phyloP scores from a whole-genome alignment of 108 stramenopile species.

The Fragilaria crotonensis region DNA sequence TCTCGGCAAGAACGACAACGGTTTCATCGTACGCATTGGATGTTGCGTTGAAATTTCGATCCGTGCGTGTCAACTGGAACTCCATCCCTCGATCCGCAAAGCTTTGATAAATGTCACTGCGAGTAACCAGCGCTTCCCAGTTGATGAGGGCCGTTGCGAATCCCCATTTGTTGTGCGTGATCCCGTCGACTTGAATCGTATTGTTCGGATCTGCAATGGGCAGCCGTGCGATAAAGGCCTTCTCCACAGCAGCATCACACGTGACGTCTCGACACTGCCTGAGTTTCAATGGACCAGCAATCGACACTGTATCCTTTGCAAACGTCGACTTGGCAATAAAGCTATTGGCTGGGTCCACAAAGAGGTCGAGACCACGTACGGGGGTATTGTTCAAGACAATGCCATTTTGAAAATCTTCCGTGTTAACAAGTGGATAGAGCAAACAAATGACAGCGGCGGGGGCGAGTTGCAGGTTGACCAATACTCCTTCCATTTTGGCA shows the following conservation, averaged over 20 bases:
- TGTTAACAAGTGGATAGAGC: constrained; percentile 31
- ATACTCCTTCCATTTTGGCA: constrained; percentile 24
- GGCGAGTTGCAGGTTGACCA: constrained; percentile 34
- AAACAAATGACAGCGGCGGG: constrained; percentile 25
- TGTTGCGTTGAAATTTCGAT: constrained; percentile 10
- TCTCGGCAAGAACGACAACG: constrained; percentile 17
- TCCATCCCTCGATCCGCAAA: constrained; percentile 26
- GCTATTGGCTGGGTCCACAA: constrained; percentile 12
- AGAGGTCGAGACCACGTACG: constrained; percentile 19
- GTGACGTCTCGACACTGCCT: constrained; percentile 16
- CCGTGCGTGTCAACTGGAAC: constrained; percentile 48
- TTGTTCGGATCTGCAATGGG: constrained; percentile 23
- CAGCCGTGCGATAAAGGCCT: constrained; percentile 40
- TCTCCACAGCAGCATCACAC: constrained; percentile 11
- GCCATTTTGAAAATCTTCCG: constrained; percentile 33
- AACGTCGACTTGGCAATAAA: constrained; percentile 21
- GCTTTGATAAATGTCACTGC: constrained; percentile 29
- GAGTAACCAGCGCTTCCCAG: constrained; percentile 20
- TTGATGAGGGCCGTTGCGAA: constrained; percentile 28
- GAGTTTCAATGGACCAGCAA: constrained; percentile 42
- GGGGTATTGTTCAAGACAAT: constrained; percentile 18
- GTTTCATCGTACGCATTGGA: background rate
- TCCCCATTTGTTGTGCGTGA: constrained; percentile 37
- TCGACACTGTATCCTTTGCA: constrained; percentile 22
- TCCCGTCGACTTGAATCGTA: constrained; percentile 22